Base-by-base conservation (phyloP, 2,329 filamentous ascomycete genomes). In the Sporothrix pseudoabietina region DNA sequence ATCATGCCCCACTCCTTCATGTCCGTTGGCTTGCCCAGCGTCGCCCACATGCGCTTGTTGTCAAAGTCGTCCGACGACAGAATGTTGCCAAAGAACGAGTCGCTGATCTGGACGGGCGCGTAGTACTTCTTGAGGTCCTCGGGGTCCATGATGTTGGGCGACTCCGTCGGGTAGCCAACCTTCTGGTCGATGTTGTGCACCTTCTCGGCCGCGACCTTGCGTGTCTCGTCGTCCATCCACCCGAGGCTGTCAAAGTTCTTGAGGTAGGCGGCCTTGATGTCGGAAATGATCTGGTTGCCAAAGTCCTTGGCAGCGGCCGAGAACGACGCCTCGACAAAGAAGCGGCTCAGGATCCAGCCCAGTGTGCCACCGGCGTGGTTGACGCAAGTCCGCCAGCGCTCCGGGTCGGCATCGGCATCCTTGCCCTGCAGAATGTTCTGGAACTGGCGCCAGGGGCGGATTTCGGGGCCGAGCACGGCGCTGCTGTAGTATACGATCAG, bases 241-340 rank as follows among this genome's bases (percentile, higher is more conserved):
- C 84, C 81, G 0, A 88, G 87, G 2, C 82, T 80, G 49, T 86
- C 83, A 63, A 92, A 81, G 74, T 87, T 90, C 73, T 87, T 78
- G 3, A 87, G 85, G 77, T 93, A 93, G 26, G 88, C 85, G 19
- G 86, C 83, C 79, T 91, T 92, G 78, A 94, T 90, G 76, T 92
- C 89, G 10, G 87, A 86, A n/a, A 93, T 87, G 76, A 94, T 89
- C 71, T 89, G 85, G 73, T 92, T 89, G 19, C 90, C 90, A 63
- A 92, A 87, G 4, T 87, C 81, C 78, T 92, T 91, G 0, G 90
- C 89, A 26, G 88, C 86, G 14, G 89, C 85, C 0, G 89, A 88
- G 77, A 93, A 93, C 0, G 90, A 86, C 68, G 88, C 88, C 75
- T 92, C 87, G 1, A 93, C 85, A 75, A 90, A 94, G 82, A 93